Base-by-base conservation (phyloP, 345 rosid genomes). In the Bretschneidera sinensis region DNA sequence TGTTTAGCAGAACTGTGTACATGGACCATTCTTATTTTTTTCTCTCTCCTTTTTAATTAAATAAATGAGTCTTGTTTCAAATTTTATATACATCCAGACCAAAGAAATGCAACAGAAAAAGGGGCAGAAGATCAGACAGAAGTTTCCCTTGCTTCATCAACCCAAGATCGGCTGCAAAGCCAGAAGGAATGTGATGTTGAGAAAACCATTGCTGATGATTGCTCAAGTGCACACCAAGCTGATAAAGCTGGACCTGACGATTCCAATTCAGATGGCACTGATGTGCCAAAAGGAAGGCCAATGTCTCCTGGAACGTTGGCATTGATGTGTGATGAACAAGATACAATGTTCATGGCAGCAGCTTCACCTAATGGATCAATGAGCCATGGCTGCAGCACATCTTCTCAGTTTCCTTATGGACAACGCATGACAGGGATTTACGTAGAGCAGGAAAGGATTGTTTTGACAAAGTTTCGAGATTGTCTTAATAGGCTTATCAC, bases 291-390 rank as follows among this genome's bases (percentile, higher is more conserved):
- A 76, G 81, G 67, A 48, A 83, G 89, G 66, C 96, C 99, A 15
- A 79, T 95, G 82, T 95, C 97, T 65, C 99, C 99, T 49, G 97
- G 91, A 72, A 95, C 99, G 45, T 74, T 95, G 83, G 99, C 91
- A 60, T 79, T 95, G 74, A 95, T 95, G 99, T 95, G 99, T 63
- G 95, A 95, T 75, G 99, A 95, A 68, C 83, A 90, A 65, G 99
- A 91, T 64, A 72, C 95, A 8, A 80, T 94, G 74, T 85, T 88
- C 60, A 81, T 82, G 84, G 76, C 83, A 50, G 78, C 85, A 63
- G 43, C 96, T 76, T 82, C 95, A 51, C 79, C 89, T 52, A 77
- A 69, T 69, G 82, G 88, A 48, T 67, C 80, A 61, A 69, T 72
- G 43, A 82, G 74, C 61, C 66, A 64, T 55, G 80, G 83, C 72